phyloP scores from a whole-genome alignment of 768 basidiomycete genomes.

The Amanita rubescens region DNA sequence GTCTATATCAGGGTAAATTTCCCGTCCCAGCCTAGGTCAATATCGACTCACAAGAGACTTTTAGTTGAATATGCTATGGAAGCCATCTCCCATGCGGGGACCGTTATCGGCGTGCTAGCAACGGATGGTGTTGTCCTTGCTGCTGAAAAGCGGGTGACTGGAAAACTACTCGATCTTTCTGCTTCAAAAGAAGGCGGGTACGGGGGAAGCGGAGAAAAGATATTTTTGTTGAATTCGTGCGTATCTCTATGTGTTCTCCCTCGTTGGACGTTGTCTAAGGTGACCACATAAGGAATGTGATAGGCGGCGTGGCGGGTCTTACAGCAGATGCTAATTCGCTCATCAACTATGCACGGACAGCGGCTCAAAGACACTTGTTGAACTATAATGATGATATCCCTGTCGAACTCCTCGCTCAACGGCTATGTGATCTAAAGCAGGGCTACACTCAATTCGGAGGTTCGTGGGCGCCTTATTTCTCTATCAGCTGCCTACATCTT shows the following conservation, averaged over 20 bases:
- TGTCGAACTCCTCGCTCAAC: slow-evolving; percentile 90
- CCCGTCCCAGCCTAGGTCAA: no score
- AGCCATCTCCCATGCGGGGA: slow-evolving; percentile 93
- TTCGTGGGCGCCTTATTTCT: neutral
- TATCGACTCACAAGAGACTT: no score
- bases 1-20: slow-evolving; percentile 62
- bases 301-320: slow-evolving; percentile 91
- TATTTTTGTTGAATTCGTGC: slow-evolving; percentile 89
- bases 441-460: slow-evolving; percentile 98
- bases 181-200: slow-evolving; percentile 82
- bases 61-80: slow-evolving; percentile 99
- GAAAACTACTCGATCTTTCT: slow-evolving; percentile 91
- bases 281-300: slow-evolving; percentile 67
- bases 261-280: neutral
- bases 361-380: slow-evolving; percentile 84
- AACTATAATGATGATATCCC: slow-evolving; percentile 97
- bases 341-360: slow-evolving; percentile 87
- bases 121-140: slow-evolving; percentile 88
- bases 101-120: slow-evolving; percentile 88
- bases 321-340: slow-evolving; percentile 98
- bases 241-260: slow-evolving; percentile 19
- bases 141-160: slow-evolving; percentile 97
- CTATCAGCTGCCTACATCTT: neutral
- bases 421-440: slow-evolving; percentile 95
- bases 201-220: slow-evolving; percentile 97